Evolutionary conservation across 2,329 filamentous ascomycete species (phyloP).

Genomic region (Didymella exigua): DNA sequence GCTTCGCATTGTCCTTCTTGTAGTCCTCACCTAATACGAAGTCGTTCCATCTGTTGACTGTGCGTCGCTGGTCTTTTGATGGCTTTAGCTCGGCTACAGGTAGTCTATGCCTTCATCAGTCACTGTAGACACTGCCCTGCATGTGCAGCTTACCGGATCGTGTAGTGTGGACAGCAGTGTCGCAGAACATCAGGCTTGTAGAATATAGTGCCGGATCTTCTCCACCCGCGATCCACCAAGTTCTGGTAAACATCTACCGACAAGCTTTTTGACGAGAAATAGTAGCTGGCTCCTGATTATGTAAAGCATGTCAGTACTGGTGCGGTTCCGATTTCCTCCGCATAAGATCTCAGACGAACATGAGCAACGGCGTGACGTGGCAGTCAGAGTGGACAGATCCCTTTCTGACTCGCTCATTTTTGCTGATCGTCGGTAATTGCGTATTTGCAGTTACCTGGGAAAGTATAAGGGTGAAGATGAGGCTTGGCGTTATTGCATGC

Average conservation of each 20-base stretch:
- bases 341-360: not conserved
- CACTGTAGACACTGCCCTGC: not conserved
- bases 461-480: slow-evolving; percentile 11
- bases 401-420: slow-evolving; percentile 3
- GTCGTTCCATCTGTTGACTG: slow-evolving; percentile 76
- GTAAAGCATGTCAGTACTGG: slow-evolving; percentile 29
- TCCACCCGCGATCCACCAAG: slow-evolving; percentile 77
- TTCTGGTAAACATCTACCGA: slow-evolving; percentile 71
- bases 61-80: slow-evolving; percentile 73
- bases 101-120: slow-evolving; percentile 54
- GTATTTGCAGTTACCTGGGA: slow-evolving; percentile 1
- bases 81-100: slow-evolving; percentile 69
- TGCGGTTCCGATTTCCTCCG: slow-evolving; percentile 20
- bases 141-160: slow-evolving; percentile 59
- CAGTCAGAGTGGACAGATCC: slow-evolving; percentile 10
- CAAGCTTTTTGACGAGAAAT: slow-evolving; percentile 66
- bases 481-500: slow-evolving; percentile 25
- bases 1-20: slow-evolving; percentile 65
- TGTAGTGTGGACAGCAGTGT: slow-evolving; percentile 93
- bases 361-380: slow-evolving; percentile 20
- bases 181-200: slow-evolving; percentile 79
- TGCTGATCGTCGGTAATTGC: slow-evolving; percentile 6
- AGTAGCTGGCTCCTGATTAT: slow-evolving; percentile 72
- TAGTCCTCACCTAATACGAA: slow-evolving; percentile 73
- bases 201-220: slow-evolving; percentile 66